Conservation (phyloP, 1,284 basidiomycete genomes). For the Tremellales sp. region DNA sequence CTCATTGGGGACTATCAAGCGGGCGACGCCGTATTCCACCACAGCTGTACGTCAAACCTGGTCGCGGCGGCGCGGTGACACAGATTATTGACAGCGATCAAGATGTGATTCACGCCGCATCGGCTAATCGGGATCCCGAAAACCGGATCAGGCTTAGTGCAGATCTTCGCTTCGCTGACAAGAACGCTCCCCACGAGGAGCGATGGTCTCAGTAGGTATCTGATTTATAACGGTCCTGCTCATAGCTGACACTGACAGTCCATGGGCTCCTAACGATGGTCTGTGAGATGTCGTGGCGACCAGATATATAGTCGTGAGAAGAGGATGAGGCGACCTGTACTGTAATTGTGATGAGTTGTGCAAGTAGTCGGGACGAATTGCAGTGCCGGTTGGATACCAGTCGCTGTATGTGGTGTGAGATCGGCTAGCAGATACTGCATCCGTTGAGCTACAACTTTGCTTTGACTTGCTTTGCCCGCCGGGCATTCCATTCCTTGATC, state of each 20-base stretch:
- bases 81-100: not conserved
- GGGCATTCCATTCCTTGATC: conserved; percentile 20
- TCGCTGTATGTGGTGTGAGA: no score
- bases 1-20: conserved; percentile 8
- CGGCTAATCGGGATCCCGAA: conserved; percentile 1
- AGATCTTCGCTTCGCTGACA: conserved; percentile 7
- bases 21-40: conserved; percentile 8
- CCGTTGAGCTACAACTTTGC: conserved; percentile 7
- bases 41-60: conserved; percentile 1
- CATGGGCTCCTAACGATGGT: not conserved
- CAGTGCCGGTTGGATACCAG: no score
- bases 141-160: conserved; percentile 2
- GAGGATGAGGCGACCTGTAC: not conserved
- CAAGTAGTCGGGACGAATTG: not conserved
- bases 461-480: conserved; percentile 2
- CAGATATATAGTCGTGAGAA: no score
- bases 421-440: no score
- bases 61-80: no score
- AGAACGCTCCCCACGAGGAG: not conserved
- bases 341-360: not conserved
- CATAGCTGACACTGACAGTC: not conserved
- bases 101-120: conserved; percentile 4
- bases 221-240: no score
- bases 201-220: conserved; percentile 1
- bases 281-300: not conserved